Percentiles rank a stretch among this genome's conserved stretches.
phyloP scores from a whole-genome alignment of 108 stramenopile genomes.

The Cyclotella kingstonii region DNA sequence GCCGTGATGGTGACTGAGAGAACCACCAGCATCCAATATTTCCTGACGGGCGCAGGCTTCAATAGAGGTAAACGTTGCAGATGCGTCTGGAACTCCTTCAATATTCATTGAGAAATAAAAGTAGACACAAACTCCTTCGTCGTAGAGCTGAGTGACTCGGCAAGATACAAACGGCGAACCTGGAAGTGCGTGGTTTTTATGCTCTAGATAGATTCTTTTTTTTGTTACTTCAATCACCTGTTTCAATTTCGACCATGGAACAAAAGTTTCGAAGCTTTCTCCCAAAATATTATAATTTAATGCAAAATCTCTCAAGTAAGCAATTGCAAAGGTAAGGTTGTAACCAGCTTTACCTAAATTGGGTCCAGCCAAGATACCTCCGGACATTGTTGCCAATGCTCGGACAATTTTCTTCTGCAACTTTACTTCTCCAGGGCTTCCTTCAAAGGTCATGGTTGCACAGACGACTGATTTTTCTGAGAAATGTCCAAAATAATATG shows the following conservation, averaged over 20 bases:
- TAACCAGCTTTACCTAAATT: slow-evolving; percentile 82
- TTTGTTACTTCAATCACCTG: slow-evolving; percentile 61
- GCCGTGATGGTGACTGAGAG: slow-evolving; percentile 94
- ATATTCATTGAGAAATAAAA: slow-evolving; percentile 89
- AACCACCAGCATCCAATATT: slow-evolving; percentile 85
- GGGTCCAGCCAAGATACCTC: slow-evolving; percentile 78
- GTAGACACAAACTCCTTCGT: slow-evolving; percentile 92
- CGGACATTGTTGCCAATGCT: slow-evolving; percentile 44
- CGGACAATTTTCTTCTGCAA: slow-evolving; percentile 60
- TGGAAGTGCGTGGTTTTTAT: slow-evolving; percentile 60
- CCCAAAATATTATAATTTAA: slow-evolving; percentile 83
- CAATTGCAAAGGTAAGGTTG: slow-evolving; percentile 92
- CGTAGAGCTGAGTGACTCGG: slow-evolving; percentile 94
- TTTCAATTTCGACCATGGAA: slow-evolving; percentile 82
- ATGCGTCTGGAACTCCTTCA: slow-evolving; percentile 62
- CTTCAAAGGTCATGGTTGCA: slow-evolving; percentile 89
- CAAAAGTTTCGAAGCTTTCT: slow-evolving; percentile 94
- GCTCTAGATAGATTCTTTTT: slow-evolving; percentile 64
- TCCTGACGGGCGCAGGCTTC: slow-evolving; percentile 84
- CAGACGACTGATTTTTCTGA: slow-evolving; percentile 66
- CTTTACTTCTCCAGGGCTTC: slow-evolving; percentile 60
- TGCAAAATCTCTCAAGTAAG: slow-evolving; percentile 94
- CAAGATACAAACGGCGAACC: slow-evolving; percentile 82
- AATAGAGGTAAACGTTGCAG: slow-evolving; percentile 62
- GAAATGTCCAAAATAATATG: slow-evolving; percentile 26